These are phyloP conservation scores for Apiospora marii DNA, from an alignment of 2,329 filamentous ascomycete species.

Conservation along the genomic window DNA sequence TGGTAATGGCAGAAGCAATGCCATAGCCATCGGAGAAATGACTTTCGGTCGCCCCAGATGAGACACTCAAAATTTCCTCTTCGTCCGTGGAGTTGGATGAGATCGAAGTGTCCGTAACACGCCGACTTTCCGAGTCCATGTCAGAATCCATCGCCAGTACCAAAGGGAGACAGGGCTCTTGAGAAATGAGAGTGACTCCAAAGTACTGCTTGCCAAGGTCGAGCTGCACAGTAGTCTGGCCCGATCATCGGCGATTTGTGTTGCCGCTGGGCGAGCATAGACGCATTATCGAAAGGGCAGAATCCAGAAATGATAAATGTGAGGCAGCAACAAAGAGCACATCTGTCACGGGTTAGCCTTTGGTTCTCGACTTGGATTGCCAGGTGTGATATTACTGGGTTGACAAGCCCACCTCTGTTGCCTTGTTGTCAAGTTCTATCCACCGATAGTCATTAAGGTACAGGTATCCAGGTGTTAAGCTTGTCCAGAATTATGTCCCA, in stretches of 20 bases:
- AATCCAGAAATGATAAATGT: neutral
- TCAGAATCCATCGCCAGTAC: neutral
- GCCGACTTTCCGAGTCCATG: neutral
- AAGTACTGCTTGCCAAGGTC: neutral
- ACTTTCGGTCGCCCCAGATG: neutral
- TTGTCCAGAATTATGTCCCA: slow-evolving; percentile 3
- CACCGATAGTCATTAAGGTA: slow-evolving; percentile 7
- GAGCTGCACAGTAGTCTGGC: neutral
- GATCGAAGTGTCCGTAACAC: neutral
- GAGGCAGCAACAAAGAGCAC: slow-evolving; percentile 1
- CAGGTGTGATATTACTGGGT: neutral
- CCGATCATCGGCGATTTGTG: slow-evolving; percentile 6
- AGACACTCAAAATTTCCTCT: slow-evolving; percentile 21
- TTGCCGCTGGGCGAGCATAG: neutral
- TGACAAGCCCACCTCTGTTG: neutral
- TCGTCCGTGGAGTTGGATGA: neutral
- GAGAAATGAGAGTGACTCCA: neutral
- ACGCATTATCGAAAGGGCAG: neutral
- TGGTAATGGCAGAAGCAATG: slow-evolving; percentile 29
- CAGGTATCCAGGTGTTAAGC: slow-evolving; percentile 12
- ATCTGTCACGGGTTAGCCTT: neutral
- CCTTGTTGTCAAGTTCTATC: neutral
- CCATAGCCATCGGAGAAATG: neutral
- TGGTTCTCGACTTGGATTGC: neutral
- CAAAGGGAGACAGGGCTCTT: neutral